Evolutionary conservation across 495 filamentous ascomycete genomes (phyloP), one percentile per base, ranked within the genome.

Genomic region (Hypoxylon intermedium): DNA sequence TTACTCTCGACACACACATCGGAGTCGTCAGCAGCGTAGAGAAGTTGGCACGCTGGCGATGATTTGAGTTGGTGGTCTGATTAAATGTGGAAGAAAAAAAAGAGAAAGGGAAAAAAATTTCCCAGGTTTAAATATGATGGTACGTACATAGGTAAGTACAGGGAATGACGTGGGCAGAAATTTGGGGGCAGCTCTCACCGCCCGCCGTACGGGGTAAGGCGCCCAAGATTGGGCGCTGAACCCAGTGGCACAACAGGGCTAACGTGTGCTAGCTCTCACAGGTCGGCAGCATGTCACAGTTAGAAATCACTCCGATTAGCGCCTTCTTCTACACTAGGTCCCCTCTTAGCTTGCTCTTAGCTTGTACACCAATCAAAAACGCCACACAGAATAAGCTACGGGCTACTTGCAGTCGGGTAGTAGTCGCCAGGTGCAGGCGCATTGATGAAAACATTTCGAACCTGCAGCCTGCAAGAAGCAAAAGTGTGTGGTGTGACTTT

Each of bases 61-160:
- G 89, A 91, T 93, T 94, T 93, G 90, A 92, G 86, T 87, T 85
- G 87, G 87, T 89, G 91, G 91, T 94, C 90, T 88, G 13, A 69
- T 31, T 15, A 58, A 55, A 85, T 78, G 70, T 78, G 78, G 78
- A 74, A 65, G 60, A 72, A 60, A 51, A 63, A 51, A 64, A 38
- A 62, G 53, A 68, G 49, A 37, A 34, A 33, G 53, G 48, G 50
- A 56, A 43, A 59, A 58, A 72, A 50, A 40, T 59, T 58, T 19
- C 36, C 15, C 7, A 24, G 24, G 50, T 30, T 16, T 26, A 41
- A 49, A 26, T 24, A n/a, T n/a, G n/a, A n/a, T 52, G 46, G 21
- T 23, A 41, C 7, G 24, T 26, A 26, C 24, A 21, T 30, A 1
- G 15, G 9, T 30, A 52, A 13, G 18, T 42, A 60, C 31, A 21